A percentile compares a stretch with the other conserved stretches of the same genome.
These are phyloP conservation scores for Pyricularia grisea DNA, from an alignment of 2,329 filamentous ascomycete genomes.

Conservation along the genomic window DNA sequence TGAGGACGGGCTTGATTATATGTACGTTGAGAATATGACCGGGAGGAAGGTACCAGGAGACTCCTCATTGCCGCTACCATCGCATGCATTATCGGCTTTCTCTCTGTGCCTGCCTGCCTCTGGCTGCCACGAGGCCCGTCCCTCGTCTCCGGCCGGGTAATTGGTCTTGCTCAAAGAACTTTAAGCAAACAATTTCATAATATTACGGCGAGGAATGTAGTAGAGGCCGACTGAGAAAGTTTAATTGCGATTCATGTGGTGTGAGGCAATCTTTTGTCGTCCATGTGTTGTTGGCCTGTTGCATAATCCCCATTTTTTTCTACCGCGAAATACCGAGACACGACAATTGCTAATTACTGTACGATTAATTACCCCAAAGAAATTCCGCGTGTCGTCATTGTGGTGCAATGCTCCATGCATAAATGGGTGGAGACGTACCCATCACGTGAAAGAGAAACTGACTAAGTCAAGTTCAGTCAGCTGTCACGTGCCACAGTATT, in stretches of 20 bases:
- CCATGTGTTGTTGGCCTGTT: background rate
- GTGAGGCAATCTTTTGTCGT: background rate
- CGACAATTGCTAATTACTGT: background rate
- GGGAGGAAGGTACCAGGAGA: background rate
- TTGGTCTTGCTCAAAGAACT: background rate
- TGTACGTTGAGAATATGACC: background rate
- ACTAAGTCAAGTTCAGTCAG: background rate
- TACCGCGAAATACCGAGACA: background rate
- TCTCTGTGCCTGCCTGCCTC: background rate
- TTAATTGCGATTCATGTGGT: background rate
- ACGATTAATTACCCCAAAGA: background rate
- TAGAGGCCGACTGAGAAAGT: background rate
- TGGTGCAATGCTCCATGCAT: background rate
- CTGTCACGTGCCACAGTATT: background rate
- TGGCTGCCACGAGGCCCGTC: conserved; percentile 1
- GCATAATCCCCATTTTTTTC: background rate
- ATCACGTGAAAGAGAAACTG: background rate
- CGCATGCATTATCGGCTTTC: background rate
- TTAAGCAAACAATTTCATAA: background rate
- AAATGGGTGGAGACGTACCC: background rate
- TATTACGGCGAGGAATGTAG: background rate
- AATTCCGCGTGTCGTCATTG: background rate
- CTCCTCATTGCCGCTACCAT: conserved; percentile 4
- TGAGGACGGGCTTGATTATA: background rate
- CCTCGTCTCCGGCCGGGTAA: background rate